These are phyloP conservation scores for Pisolithus orientalis DNA, from an alignment of 768 basidiomycete species.

Conservation along the genomic window DNA sequence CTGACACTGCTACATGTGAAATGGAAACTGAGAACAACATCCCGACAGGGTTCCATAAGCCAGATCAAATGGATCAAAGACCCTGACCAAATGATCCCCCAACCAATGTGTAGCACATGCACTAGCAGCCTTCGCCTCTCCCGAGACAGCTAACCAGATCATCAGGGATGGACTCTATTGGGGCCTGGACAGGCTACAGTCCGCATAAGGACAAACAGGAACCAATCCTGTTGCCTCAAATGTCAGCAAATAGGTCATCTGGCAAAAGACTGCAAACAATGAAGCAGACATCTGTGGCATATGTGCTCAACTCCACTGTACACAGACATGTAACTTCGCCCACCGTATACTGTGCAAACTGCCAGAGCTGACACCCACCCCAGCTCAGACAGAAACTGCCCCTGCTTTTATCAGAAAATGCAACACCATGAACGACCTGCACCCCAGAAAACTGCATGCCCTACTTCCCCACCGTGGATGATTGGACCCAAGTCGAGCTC, in stretches of 20 bases:
- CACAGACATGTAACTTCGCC: neutral
- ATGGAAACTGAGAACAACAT: too few species aligned
- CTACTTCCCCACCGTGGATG: slow-evolving; percentile 7
- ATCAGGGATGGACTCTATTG: too few species aligned
- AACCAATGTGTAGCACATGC: too few species aligned
- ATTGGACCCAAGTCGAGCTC: slow-evolving; percentile 4
- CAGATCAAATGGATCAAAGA: too few species aligned
- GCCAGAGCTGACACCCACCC: neutral
- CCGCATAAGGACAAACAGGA: neutral
- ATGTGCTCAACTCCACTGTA: neutral
- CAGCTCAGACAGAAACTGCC: slow-evolving; percentile 6
- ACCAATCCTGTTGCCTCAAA: neutral
- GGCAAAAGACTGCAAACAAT: neutral
- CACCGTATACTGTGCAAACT: neutral
- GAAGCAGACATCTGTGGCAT: neutral
- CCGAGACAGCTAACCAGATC: too few species aligned
- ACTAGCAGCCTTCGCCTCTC: too few species aligned
- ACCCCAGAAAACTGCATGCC: slow-evolving; percentile 5
- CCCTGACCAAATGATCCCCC: too few species aligned
- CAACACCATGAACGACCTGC: neutral
- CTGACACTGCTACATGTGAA: too few species aligned
- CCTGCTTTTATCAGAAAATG: slow-evolving; percentile 5
- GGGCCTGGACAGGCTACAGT: too few species aligned
- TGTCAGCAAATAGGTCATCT: slow-evolving; percentile 2
- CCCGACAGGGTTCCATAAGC: too few species aligned